Evolutionary conservation across 768 basidiomycete genomes (phyloP), one percentile per base, ranked within the genome.

Genomic region (Mycena haematopus): DNA sequence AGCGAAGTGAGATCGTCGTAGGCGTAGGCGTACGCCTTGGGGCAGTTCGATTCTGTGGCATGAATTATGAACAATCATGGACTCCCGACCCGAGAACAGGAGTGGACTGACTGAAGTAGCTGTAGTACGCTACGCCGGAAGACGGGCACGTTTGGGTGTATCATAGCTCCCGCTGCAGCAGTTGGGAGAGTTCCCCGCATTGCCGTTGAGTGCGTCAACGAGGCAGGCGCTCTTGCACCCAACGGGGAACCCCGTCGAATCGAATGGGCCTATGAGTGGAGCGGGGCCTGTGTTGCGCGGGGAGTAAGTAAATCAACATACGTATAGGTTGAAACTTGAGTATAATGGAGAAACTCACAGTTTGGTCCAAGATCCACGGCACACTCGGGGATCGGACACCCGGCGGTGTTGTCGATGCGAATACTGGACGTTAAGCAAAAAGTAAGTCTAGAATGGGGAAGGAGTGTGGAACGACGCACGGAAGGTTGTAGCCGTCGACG

Each of bases 61-160:
- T 17, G n/a, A 42, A 42, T 17, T 7, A 19, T 7, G 7, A 42
- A 7, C 9, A 19, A 42, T 7, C 14, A 14, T 17, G 36, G 1
- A 5, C 40, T n/a, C 3, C 40, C 9, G 40, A 17, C n/a, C n/a
- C n/a, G 19, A n/a, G 19, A n/a, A n/a, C 1, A 42, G 6, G 9
- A 44, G n/a, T n/a, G 15, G 13, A 42, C 40, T 19, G 19, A 42
- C 40, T 42, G 40, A 42, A 42, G 40, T 42, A 42, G 15, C 29
- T 31, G 29, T 42, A 42, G 19, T 77, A 78, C 24, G 57, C 59
- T 6, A 84, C 81, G n/a, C 80, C 80, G 1, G 78, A 77, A 10
- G 78, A 55, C 13, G 80, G 82, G 65, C 83, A 84, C 0, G 81
- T 81, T 11, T 63, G 71, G 79, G 50, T 9, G 78, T 80, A 65